Conservation (phyloP, 257 asterid species). For the Solanum commersonii region DNA sequence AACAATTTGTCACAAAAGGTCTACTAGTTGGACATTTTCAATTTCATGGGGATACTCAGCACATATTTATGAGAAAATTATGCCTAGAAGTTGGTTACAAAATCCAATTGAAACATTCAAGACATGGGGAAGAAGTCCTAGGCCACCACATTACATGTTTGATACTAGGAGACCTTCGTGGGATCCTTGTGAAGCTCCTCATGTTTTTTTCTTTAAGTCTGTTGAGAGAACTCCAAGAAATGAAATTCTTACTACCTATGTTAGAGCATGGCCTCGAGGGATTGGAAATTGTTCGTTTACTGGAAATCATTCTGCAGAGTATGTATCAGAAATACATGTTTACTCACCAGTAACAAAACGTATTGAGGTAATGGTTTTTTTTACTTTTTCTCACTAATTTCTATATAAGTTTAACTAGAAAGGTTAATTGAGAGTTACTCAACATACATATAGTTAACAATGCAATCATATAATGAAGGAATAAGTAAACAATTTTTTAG, state of each 20-base stretch:
- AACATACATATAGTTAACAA: neutral
- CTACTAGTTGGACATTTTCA: conserved; percentile 38
- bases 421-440: neutral
- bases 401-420: neutral
- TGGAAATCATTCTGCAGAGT: conserved; percentile 14
- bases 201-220: conserved; percentile 28
- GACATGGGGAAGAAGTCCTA: conserved; percentile 12
- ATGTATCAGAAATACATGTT: conserved; percentile 4
- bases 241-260: conserved; percentile 17
- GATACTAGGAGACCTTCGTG: conserved; percentile 22
- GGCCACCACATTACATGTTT: conserved; percentile 32
- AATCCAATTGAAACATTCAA: conserved; percentile 43
- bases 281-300: conserved; percentile 7
- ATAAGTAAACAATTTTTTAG: neutral
- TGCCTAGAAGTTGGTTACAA: conserved; percentile 41
- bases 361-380: conserved; percentile 1
- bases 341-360: conserved; percentile 6
- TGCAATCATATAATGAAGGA: neutral
- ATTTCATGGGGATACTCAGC: conserved; percentile 64
- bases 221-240: neutral
- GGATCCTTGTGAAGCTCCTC: conserved; percentile 51
- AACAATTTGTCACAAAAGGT: conserved; percentile 33
- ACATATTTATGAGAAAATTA: conserved; percentile 31
- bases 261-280: conserved; percentile 21
- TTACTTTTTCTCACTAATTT: neutral